phyloP scores from a whole-genome alignment of 192 early-diverging fungal species.

The Gryganskiella cystojenkinii region DNA sequence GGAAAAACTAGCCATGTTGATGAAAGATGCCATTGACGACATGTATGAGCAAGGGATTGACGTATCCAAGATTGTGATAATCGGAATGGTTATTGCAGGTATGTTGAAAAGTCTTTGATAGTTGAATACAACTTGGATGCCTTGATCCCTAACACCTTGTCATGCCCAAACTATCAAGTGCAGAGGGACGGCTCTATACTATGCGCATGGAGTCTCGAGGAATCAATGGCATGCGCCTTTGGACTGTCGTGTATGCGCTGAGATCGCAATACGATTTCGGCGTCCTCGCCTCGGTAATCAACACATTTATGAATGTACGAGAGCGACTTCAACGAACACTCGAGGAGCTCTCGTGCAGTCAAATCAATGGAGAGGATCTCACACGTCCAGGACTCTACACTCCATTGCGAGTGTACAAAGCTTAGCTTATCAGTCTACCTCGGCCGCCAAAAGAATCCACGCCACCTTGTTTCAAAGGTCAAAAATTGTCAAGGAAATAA shows the following conservation, averaged over 20 bases:
- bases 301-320: background rate
- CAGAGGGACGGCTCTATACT: background rate
- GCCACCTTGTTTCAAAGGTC: too few species aligned
- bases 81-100: conserved; percentile 1
- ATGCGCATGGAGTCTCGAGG: conserved; percentile 1
- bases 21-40: conserved; percentile 4
- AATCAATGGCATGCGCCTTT: background rate
- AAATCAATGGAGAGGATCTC: too few species aligned
- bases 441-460: too few species aligned
- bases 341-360: background rate
- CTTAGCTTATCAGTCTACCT: too few species aligned
- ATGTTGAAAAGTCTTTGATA: background rate
- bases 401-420: too few species aligned
- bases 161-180: background rate
- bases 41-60: background rate
- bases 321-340: background rate
- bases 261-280: conserved; percentile 3
- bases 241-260: conserved; percentile 3
- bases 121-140: background rate
- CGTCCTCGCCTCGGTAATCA: conserved; percentile 1
- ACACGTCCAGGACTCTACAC: too few species aligned
- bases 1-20: background rate
- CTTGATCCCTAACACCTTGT: background rate
- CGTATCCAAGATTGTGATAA: background rate
- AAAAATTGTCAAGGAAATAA: background rate